Evolutionary conservation across 805 yeast genomes (phyloP), one percentile per base, ranked within the genome.

Genomic region (Metschnikowia chrysomelidarum): DNA sequence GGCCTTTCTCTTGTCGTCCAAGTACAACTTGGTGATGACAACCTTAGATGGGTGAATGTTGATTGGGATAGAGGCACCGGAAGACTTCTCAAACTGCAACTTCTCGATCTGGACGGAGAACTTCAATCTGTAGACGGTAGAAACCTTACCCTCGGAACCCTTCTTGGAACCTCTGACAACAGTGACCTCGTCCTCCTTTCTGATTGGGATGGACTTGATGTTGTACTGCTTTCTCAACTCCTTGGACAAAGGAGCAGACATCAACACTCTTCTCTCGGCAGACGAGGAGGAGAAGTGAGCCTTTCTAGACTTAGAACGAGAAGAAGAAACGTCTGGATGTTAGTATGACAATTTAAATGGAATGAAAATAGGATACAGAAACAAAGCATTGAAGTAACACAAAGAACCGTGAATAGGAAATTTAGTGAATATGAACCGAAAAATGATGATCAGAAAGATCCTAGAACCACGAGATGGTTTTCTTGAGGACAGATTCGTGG

Each of bases 251-350:
- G 98, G 97, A 70, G 98, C 98, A 64, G 97, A 85, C 82, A 93
- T 77, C 71, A 93, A 76, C 57, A 73, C 76, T 78, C 98, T 87
- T 78, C 97, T 87, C 66, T 76, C 87, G 57, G 91, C 83, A 55
- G 98, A 91, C 64, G 98, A 94, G 59, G 98, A 94, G 64, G 77
- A 78, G 91, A 93, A 93, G 84, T 93, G 86, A 73, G 98, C 98
- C 87, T 93, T 93, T 86, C 98, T 89, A 73, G 97, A 80, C 84
- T 93, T 93, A 74, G 95, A 85, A 81, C 98, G 93, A 69, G 96
- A 89, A 71, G 95, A 82, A 64, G 98, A 88, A 73, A 93, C 98
- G 96, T 93, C 96, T 85, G 55, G 16, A 24, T 48, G 69, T 64
- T 64, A 62, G 69, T 64, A 60, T 32, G n/a, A n/a, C n/a, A n/a